phyloP scores from a whole-genome alignment of 1,139 yeast genomes.

The Saccharomycopsis crataegensis region DNA sequence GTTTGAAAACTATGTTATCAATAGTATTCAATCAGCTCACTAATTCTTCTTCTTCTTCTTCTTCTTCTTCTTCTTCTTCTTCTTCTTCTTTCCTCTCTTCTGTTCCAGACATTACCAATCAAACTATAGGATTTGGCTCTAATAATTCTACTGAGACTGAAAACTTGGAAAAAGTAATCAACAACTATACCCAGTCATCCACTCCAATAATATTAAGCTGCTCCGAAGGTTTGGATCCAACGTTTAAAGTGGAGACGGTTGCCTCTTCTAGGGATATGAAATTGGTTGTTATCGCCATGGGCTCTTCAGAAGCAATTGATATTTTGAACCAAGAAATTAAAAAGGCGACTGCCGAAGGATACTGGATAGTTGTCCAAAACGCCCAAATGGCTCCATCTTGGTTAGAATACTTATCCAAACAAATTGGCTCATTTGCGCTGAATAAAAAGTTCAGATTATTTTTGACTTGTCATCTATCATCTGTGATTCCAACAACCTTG shows the following conservation, averaged over 20 bases:
- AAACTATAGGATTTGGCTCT: not conserved
- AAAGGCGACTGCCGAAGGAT: constrained; percentile 38
- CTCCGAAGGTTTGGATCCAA: constrained; percentile 61
- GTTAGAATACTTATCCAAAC: constrained; percentile 48
- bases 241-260: constrained; percentile 43
- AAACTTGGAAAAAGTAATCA: not conserved
- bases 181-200: constrained; percentile 12
- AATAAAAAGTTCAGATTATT: constrained; percentile 42
- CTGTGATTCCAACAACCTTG: constrained; percentile 48
- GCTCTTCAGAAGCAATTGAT: constrained; percentile 60
- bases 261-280: constrained; percentile 29
- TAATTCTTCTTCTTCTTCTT: not conserved
- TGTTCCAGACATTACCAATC: not conserved
- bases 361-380: constrained; percentile 74
- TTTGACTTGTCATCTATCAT: constrained; percentile 48
- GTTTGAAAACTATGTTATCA: not conserved
- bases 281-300: constrained; percentile 56
- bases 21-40: not conserved
- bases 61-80: not conserved
- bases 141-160: constrained; percentile 2
- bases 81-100: not conserved
- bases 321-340: constrained; percentile 50
- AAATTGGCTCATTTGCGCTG: constrained; percentile 29
- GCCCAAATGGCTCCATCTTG: constrained; percentile 65
- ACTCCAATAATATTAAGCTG: constrained; percentile 50